A percentile compares a stretch with the other conserved stretches of the same genome.
Conservation (phyloP, 176 grass and related monocot genomes). For the Poa pratensis region DNA sequence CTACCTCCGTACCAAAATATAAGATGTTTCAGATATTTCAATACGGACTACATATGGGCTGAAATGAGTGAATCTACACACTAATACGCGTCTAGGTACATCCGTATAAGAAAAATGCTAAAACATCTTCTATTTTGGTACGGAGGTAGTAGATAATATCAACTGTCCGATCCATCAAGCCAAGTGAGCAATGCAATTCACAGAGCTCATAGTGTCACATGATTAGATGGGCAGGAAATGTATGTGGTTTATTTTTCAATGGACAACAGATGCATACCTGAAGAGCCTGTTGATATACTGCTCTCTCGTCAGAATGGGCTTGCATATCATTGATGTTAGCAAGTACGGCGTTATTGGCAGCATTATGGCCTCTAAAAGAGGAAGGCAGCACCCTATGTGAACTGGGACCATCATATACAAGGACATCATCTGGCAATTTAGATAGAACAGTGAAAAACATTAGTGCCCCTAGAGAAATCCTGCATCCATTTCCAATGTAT, state of each 20-base stretch:
- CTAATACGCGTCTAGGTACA: too few species aligned
- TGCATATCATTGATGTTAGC: slow-evolving; percentile 54
- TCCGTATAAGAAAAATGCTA: too few species aligned
- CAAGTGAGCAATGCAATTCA: slow-evolving; percentile 13
- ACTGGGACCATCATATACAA: slow-evolving; percentile 55
- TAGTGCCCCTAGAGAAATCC: slow-evolving; percentile 6
- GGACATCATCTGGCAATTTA: slow-evolving; percentile 58
- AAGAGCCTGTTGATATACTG: slow-evolving; percentile 90
- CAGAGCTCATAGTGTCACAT: not conserved
- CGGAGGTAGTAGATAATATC: too few species aligned
- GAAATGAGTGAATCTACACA: too few species aligned
- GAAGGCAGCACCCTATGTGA: slow-evolving; percentile 64
- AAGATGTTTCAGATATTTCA: too few species aligned
- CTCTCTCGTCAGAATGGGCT: slow-evolving; percentile 73
- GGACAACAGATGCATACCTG: slow-evolving; percentile 63
- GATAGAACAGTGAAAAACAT: slow-evolving; percentile 31
- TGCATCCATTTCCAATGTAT: not conserved
- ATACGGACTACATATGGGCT: too few species aligned
- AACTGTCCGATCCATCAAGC: slow-evolving; percentile 34
- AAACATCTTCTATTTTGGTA: too few species aligned
- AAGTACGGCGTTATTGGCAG: slow-evolving; percentile 37
- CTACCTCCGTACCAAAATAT: too few species aligned
- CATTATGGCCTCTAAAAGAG: slow-evolving; percentile 49
- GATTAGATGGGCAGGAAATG: slow-evolving; percentile 40
- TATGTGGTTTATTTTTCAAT: slow-evolving; percentile 1